phyloP scores from a whole-genome alignment of 306 rosid genomes.

The Inga laurina region DNA sequence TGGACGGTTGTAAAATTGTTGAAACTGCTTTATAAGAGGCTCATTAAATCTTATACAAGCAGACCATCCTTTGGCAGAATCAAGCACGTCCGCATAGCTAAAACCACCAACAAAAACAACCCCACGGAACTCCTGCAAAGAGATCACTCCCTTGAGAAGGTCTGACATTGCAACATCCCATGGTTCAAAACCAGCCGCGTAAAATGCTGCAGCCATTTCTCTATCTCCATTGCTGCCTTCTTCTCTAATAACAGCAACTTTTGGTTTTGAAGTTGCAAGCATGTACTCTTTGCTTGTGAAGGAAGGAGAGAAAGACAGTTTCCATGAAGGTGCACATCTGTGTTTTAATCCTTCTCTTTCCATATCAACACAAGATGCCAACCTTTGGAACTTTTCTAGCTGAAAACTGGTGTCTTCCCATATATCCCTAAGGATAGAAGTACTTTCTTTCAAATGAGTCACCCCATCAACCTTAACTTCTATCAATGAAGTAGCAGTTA shows the following conservation, averaged over 20 bases:
- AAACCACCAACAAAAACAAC: conserved; percentile 89
- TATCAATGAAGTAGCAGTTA: conserved; percentile 50
- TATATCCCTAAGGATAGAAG: conserved; percentile 67
- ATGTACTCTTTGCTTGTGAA: conserved; percentile 59
- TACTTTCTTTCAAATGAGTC: conserved; percentile 57
- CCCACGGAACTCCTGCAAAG: conserved; percentile 69
- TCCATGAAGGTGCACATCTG: conserved; percentile 76
- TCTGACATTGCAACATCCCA: conserved; percentile 92
- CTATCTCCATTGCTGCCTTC: conserved; percentile 96
- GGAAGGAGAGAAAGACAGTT: conserved; percentile 69
- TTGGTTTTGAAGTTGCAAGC: conserved; percentile 61
- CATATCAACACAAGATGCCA: conserved; percentile 75
- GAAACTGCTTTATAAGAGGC: conserved; percentile 73
- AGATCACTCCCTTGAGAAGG: conserved; percentile 64
- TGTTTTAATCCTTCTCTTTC: conserved; percentile 80
- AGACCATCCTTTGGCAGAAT: conserved; percentile 93
- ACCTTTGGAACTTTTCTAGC: conserved; percentile 72
- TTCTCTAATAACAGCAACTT: conserved; percentile 88
- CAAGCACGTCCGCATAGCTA: conserved; percentile 96
- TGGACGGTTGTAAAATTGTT: conserved; percentile 77
- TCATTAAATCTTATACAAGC: conserved; percentile 77
- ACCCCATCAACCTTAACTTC: conserved; percentile 68
- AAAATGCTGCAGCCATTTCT: conserved; percentile 92
- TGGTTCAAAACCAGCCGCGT: conserved; percentile 79
- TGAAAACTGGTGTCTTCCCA: conserved; percentile 88